These are phyloP conservation scores for Canavalia ensiformis DNA, from an alignment of 306 rosid species.

Conservation along the genomic window DNA sequence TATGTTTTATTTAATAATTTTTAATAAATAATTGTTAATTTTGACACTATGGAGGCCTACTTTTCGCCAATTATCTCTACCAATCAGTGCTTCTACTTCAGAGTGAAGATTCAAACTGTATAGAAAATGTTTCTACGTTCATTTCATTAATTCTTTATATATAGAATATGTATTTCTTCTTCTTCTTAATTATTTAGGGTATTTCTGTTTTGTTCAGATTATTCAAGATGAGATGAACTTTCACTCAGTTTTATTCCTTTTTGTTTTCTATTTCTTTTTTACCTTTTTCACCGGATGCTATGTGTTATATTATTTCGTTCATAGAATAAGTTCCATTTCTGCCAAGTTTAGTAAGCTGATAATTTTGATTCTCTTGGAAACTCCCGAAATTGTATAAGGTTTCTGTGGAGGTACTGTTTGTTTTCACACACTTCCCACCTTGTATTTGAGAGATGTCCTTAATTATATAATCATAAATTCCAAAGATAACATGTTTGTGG, in stretches of 20 bases:
- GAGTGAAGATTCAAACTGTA: conserved; percentile 63
- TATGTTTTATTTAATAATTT: too few relatives aligned
- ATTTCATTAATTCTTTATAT: conserved; percentile 77
- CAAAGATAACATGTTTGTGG: conserved; percentile 56
- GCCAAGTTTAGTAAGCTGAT: conserved; percentile 17
- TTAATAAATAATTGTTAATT: too few relatives aligned
- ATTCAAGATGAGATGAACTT: conserved; percentile 44
- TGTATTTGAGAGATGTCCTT: conserved; percentile 27
- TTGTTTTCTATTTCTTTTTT: neutral
- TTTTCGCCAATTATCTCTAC: too few relatives aligned
- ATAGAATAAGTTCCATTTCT: conserved; percentile 51
- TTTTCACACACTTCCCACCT: conserved; percentile 35
- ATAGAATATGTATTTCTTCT: conserved; percentile 50
- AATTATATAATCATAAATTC: conserved; percentile 43
- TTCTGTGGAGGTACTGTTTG: conserved; percentile 36
- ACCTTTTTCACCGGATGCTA: neutral
- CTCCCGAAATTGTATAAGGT: conserved; percentile 40
- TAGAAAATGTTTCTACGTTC: conserved; percentile 59
- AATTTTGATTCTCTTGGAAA: conserved; percentile 44
- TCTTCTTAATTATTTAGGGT: conserved; percentile 29
- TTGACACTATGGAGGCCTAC: too few relatives aligned
- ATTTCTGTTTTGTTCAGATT: conserved; percentile 55
- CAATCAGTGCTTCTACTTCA: conserved; percentile 33
- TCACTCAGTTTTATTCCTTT: neutral
- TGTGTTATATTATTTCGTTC: conserved; percentile 39